Evolutionary conservation across 2,329 filamentous ascomycete species (phyloP).

Genomic region (Neonectria ditissima): DNA sequence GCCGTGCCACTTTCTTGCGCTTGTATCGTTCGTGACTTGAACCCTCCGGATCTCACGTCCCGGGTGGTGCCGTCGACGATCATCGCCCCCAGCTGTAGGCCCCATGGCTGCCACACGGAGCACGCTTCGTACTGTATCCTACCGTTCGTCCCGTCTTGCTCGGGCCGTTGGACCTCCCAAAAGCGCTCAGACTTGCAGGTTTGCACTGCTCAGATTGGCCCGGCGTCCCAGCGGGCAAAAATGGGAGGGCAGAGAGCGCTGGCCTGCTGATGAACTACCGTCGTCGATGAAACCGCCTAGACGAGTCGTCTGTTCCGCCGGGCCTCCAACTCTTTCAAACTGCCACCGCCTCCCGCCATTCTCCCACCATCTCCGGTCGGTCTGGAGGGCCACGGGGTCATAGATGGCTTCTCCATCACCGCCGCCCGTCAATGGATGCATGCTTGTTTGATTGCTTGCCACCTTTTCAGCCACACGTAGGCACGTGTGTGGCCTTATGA

Average conservation of each 20-base stretch:
- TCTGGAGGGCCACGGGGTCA: constrained; percentile 40
- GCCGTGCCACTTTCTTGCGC: constrained; percentile 13
- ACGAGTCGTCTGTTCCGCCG: constrained; percentile 36
- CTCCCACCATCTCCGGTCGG: constrained; percentile 21
- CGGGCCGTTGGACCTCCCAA: constrained; percentile 6
- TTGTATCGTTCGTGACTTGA: constrained; percentile 12
- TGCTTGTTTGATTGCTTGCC: constrained; percentile 34
- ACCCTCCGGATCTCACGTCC: constrained; percentile 39
- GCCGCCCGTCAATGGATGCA: constrained; percentile 27
- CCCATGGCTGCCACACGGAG: constrained; percentile 26
- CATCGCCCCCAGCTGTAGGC: constrained; percentile 34
- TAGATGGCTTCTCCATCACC: constrained; percentile 19
- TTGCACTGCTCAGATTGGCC: constrained; percentile 33
- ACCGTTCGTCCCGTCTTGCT: constrained; percentile 25
- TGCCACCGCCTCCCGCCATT: constrained; percentile 20
- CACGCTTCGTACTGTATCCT: constrained; percentile 9
- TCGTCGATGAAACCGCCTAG: constrained; percentile 19
- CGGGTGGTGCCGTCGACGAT: constrained; percentile 38
- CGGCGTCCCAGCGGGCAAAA: constrained; percentile 22
- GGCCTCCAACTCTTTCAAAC: constrained; percentile 36
- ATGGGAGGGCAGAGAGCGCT: constrained; percentile 26
- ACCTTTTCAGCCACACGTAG: constrained; percentile 40
- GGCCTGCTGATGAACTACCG: constrained; percentile 5
- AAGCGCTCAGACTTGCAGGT: constrained; percentile 27
- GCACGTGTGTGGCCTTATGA: constrained; percentile 9